phyloP scores from a whole-genome alignment of 768 basidiomycete species.

The Butyriboletus loyo region DNA sequence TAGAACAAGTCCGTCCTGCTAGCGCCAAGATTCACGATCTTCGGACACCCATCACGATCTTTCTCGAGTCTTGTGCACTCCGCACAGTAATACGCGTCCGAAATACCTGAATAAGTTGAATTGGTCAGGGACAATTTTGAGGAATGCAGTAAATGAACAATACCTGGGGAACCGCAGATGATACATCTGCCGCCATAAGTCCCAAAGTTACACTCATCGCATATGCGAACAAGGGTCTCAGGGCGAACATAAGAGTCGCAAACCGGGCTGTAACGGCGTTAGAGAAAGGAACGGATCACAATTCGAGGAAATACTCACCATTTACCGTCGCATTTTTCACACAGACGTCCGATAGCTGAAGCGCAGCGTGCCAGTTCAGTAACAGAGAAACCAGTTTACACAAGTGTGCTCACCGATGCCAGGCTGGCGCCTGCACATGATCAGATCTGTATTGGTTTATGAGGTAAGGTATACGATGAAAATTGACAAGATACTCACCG shows the following conservation, averaged over 20 bases:
- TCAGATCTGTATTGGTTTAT: conserved; percentile 64
- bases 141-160: conserved; percentile 15
- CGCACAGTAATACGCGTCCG: conserved; percentile 98
- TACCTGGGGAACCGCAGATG: conserved; percentile 95
- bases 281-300: neutral
- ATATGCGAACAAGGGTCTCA: conserved; percentile 95
- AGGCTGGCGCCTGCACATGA: conserved; percentile 97
- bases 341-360: conserved; percentile 92
- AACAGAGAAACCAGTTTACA: neutral
- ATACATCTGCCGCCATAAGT: conserved; percentile 98
- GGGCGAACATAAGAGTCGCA: conserved; percentile 99
- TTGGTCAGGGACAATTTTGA: neutral
- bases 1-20: conserved; percentile 92
- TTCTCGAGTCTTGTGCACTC: conserved; percentile 97
- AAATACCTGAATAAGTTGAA: conserved; percentile 64
- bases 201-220: conserved; percentile 99
- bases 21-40: conserved; percentile 96
- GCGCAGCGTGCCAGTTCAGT: conserved; percentile 9
- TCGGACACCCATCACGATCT: conserved; percentile 96
- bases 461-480: neutral
- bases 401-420: conserved; percentile 73
- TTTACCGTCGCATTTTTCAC: conserved; percentile 99
- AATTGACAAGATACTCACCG: conserved; percentile 39
- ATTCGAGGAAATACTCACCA: conserved; percentile 56
- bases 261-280: conserved; percentile 65